phyloP scores from a whole-genome alignment of 2,329 filamentous ascomycete genomes.

The Penicillium sp. region DNA sequence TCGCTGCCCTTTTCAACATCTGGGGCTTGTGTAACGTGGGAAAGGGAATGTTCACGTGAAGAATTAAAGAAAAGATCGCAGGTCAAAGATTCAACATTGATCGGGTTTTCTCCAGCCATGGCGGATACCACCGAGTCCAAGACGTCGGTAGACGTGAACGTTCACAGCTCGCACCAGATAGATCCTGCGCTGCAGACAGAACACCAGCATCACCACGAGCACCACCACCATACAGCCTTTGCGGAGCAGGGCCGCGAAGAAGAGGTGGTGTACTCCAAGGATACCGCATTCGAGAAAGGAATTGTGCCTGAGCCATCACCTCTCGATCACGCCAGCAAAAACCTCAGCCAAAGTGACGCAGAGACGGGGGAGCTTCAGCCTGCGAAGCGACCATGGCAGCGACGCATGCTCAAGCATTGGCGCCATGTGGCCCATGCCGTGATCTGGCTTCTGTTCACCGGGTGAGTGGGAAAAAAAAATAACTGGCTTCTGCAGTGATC shows the following conservation, averaged over 20 bases:
- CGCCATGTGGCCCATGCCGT: slow-evolving; percentile 45
- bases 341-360: slow-evolving; percentile 33
- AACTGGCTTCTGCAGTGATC: neutral
- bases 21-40: neutral
- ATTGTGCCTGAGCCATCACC: slow-evolving; percentile 34
- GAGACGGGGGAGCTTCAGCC: slow-evolving; percentile 39
- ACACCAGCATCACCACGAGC: slow-evolving; percentile 40
- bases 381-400: slow-evolving; percentile 27
- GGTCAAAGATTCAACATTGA: neutral
- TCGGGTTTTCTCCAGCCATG: neutral
- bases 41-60: neutral
- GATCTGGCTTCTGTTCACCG: slow-evolving; percentile 53
- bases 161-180: neutral
- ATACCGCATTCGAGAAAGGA: slow-evolving; percentile 41
- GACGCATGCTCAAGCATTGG: slow-evolving; percentile 27
- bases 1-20: no score
- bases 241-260: slow-evolving; percentile 39
- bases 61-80: neutral
- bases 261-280: slow-evolving; percentile 51
- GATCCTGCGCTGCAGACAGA: slow-evolving; percentile 39
- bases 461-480: slow-evolving; percentile 41
- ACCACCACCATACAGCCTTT: slow-evolving; percentile 39
- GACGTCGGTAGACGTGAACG: neutral
- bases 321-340: slow-evolving; percentile 39
- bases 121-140: slow-evolving; percentile 2